Evolutionary conservation across 371 early-diverging fungal species (phyloP).

Genomic region (Zopfochytrium polystomum): DNA sequence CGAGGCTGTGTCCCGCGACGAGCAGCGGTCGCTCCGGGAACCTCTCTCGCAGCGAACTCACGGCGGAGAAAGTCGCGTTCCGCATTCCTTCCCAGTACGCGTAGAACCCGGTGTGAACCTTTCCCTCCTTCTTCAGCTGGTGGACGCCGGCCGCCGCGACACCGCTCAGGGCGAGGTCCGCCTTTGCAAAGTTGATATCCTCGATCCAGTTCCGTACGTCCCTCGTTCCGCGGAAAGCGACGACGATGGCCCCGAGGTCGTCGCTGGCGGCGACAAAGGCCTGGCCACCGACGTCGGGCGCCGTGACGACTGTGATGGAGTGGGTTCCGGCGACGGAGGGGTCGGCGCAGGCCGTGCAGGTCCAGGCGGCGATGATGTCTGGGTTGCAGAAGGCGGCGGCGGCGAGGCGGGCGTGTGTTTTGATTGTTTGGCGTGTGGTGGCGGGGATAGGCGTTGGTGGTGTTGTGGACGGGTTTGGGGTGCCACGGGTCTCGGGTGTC

Average conservation of each 20-base stretch:
- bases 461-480: too few species aligned
- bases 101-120: conserved; percentile 12
- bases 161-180: conserved; percentile 9
- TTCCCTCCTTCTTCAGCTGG: neutral
- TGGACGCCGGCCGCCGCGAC: conserved; percentile 1
- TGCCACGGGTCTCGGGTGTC: too few species aligned
- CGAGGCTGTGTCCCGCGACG: conserved; percentile 42
- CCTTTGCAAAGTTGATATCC: neutral
- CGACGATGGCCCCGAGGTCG: conserved; percentile 10
- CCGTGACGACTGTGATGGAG: neutral
- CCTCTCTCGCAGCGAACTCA: conserved; percentile 17
- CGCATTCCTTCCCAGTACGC: conserved; percentile 6
- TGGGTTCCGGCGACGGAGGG: neutral
- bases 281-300: neutral
- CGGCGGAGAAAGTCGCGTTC: neutral
- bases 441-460: too few species aligned
- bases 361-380: neutral
- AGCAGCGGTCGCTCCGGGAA: conserved; percentile 25
- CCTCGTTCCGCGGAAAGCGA: conserved; percentile 17
- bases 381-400: neutral
- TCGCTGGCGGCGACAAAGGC: conserved; percentile 4
- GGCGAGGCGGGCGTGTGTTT: neutral
- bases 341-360: neutral
- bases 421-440: too few species aligned
- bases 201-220: conserved; percentile 20